Evolutionary conservation across 257 asterid species (phyloP).

Genomic region (Ballota nigra): DNA sequence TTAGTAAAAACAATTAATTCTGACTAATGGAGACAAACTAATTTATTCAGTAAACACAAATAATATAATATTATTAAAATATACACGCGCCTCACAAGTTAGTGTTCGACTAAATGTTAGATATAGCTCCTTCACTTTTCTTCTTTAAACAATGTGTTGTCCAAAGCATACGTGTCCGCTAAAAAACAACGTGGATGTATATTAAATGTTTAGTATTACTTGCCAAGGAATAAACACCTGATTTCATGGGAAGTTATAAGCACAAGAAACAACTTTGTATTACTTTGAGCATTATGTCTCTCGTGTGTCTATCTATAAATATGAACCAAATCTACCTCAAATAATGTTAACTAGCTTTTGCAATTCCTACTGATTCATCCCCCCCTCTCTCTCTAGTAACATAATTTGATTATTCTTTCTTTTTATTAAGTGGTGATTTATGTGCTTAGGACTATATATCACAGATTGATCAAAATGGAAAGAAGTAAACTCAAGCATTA

Average conservation of each 20-base stretch:
- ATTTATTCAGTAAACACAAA: too few species aligned
- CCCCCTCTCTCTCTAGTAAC: neutral
- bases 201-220: constrained; percentile 1
- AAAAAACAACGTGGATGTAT: neutral
- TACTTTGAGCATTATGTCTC: constrained; percentile 42
- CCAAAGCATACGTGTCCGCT: constrained; percentile 11
- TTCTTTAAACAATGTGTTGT: neutral
- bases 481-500: constrained; percentile 32
- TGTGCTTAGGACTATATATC: neutral
- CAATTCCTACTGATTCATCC: neutral
- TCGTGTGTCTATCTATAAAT: constrained; percentile 26
- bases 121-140: neutral
- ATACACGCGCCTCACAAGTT: too few species aligned
- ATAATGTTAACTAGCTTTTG: neutral
- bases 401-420: neutral
- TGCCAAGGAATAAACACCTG: constrained; percentile 30
- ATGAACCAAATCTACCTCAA: neutral
- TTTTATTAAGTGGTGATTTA: neutral
- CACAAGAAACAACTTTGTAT: constrained; percentile 45
- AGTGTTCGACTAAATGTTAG: too few species aligned
- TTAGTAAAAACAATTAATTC: too few species aligned
- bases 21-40: too few species aligned
- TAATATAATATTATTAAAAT: too few species aligned
- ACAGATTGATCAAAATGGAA: constrained; percentile 29
- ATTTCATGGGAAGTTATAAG: constrained; percentile 40